These are phyloP conservation scores for Suillus occidentalis DNA, from an alignment of 768 basidiomycete species.

Conservation along the genomic window DNA sequence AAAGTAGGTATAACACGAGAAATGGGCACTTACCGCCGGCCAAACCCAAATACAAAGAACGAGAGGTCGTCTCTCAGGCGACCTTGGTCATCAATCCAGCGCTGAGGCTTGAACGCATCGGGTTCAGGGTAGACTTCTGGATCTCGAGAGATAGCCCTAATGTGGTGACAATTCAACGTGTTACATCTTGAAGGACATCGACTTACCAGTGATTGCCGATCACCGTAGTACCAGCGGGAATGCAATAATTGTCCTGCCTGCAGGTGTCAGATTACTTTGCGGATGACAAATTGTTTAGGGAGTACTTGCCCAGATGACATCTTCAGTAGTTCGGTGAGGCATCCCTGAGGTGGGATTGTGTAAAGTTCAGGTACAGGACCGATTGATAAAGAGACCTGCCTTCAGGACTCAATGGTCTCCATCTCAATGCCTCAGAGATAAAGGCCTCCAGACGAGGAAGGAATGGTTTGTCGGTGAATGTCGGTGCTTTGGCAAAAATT, in stretches of 20 bases:
- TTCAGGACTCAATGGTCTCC: too few species aligned
- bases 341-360: constrained; percentile 5
- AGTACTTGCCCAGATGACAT: too few species aligned
- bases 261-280: background rate
- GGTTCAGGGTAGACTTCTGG: constrained; percentile 7
- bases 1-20: too few species aligned
- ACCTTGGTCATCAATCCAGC: too few species aligned
- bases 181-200: background rate
- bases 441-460: too few species aligned
- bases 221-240: constrained; percentile 23
- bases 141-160: background rate
- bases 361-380: background rate
- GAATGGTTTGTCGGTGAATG: too few species aligned
- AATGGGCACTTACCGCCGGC: constrained; percentile 25
- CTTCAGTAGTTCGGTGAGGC: background rate
- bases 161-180: background rate
- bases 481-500: too few species aligned
- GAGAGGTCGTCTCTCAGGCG: constrained; percentile 12
- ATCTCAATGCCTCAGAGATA: too few species aligned
- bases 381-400: too few species aligned
- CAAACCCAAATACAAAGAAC: constrained; percentile 55
- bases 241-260: constrained; percentile 23
- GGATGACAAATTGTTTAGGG: background rate
- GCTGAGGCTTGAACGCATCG: constrained; percentile 19
- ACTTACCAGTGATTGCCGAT: constrained; percentile 1